Evolutionary conservation across 768 basidiomycete species (phyloP).

Genomic region (Boletus tylopilopsis): DNA sequence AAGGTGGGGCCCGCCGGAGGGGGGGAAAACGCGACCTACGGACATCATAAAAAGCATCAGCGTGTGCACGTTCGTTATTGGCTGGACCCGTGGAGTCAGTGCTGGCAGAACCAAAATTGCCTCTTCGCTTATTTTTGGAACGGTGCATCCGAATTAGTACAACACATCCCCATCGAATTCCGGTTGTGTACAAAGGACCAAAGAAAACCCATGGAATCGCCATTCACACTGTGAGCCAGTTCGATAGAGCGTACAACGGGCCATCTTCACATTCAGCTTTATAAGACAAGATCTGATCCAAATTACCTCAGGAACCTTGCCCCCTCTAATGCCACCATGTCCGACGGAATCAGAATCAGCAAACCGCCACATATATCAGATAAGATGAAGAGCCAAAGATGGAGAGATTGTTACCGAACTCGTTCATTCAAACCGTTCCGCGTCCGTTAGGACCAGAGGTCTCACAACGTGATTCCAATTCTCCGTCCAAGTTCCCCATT

Average conservation of each 20-base stretch:
- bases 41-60: constrained; percentile 2
- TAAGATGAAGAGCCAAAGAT: no score
- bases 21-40: neutral
- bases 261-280: no score
- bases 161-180: no score
- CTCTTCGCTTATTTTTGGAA: neutral
- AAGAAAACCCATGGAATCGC: no score
- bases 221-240: no score
- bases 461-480: constrained; percentile 74
- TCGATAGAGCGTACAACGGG: no score
- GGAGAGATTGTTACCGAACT: neutral
- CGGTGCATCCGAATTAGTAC: no score
- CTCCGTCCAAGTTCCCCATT: constrained; percentile 79
- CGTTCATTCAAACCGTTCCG: constrained; percentile 19
- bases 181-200: no score
- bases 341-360: neutral
- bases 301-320: no score
- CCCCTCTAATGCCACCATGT: no score
- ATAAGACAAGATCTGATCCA: no score
- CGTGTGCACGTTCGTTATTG: constrained; percentile 15
- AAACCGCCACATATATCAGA: neutral
- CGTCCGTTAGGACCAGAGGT: constrained; percentile 47
- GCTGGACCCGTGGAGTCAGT: no score
- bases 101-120: neutral
- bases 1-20: neutral